Percentiles rank a stretch among this genome's conserved stretches.
Conservation (phyloP, 306 rosid genomes). For the Acacia crassicarpa region DNA sequence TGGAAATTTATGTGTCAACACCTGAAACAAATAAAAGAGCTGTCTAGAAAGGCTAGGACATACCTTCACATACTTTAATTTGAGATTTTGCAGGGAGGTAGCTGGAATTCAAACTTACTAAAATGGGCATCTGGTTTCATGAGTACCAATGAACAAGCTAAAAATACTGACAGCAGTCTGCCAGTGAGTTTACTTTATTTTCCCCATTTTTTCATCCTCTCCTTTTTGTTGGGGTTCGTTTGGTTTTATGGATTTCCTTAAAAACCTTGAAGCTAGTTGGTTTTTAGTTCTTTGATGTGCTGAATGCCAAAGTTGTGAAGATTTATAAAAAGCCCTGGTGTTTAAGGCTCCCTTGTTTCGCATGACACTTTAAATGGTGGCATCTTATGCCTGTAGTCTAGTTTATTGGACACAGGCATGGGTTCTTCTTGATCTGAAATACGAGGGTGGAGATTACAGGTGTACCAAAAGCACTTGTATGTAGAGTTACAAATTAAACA, state of each 20-base stretch:
- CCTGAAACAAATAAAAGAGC: not conserved
- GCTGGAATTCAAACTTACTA: conserved; percentile 84
- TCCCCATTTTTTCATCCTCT: conserved; percentile 2
- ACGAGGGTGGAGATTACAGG: not conserved
- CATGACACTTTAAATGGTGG: not conserved
- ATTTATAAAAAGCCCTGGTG: not conserved
- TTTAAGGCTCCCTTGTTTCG: not conserved
- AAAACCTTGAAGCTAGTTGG: not conserved
- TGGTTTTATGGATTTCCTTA: conserved; percentile 15
- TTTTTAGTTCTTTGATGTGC: not conserved
- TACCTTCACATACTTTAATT: conserved; percentile 23
- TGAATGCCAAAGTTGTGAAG: not conserved
- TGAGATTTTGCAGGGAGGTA: conserved; percentile 53
- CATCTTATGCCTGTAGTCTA: not conserved
- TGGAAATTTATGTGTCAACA: conserved; percentile 5
- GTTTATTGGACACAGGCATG: not conserved
- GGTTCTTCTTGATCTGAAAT: not conserved
- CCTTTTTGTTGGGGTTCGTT: conserved; percentile 23
- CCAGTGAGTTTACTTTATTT: conserved; percentile 45
- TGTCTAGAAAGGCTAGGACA: conserved; percentile 15
- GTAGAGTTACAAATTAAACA: not conserved
- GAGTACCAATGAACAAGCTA: conserved; percentile 61
- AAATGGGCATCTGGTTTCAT: conserved; percentile 97
- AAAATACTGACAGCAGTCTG: conserved; percentile 52
- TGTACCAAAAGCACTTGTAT: not conserved